Evolutionary conservation across 192 early-diverging fungal genomes (phyloP), one percentile per base, ranked within the genome.

Genomic region (Gonapodya prolifera): DNA sequence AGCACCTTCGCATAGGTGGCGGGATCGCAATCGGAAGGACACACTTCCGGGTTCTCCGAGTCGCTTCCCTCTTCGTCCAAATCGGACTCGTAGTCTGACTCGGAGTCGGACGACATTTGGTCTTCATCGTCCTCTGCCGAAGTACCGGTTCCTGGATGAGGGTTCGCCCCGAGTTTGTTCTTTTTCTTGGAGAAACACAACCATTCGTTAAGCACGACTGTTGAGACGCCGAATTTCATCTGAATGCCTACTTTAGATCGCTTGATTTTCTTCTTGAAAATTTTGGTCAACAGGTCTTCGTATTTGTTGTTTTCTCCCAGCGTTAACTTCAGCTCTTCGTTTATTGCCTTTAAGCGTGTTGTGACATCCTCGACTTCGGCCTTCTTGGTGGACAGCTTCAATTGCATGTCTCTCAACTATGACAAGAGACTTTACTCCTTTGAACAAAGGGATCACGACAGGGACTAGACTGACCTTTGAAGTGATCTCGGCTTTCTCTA

Each of bases 211-310:
- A 61, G 23, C n/a, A 61, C 8, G 8, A 61, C 45, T 61, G 45
- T 16, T 23, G 45, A 61, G 8, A 16, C 45, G 8, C 45, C 8
- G 23, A 61, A 8, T 16, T 61, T 61, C 45, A 61, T 23, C 8
- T 61, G 8, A 61, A 1, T 23, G 32, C 13, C 0, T 78, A 90
- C 89, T 79, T 90, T 90, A 34, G 78, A 75, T 34, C 89, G 74
- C 79, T 90, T 90, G 35, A 90, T 82, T 75, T 87, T 90, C 79
- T 84, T 85, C 71, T 84, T 87, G 78, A 90, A 90, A 1, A 89
- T 81, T 76, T 88, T 90, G 30, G 79, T 82, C 30, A 90, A 75
- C 35, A 83, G 80, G 35, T 90, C 89, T 77, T 90, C 89, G 79
- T 86, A 76, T 76, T 89, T 89, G 80, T 88, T 90, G 78, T 86